Percentiles rank a stretch among this genome's conserved stretches.
Conservation (phyloP, 1,284 basidiomycete species). For the Takashimella koratensis region DNA sequence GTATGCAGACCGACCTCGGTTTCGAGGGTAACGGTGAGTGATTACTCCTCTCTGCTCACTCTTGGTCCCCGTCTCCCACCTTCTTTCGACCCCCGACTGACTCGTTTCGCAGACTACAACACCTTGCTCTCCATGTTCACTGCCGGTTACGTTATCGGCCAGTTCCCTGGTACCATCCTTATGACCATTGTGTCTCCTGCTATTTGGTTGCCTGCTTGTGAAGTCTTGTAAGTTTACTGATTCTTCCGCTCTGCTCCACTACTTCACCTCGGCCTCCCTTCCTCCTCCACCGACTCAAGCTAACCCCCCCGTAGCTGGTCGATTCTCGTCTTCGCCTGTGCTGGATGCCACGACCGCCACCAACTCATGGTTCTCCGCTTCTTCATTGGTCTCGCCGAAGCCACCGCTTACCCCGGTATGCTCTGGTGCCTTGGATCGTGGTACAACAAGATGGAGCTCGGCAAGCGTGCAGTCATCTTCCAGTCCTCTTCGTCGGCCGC, state of each 20-base stretch:
- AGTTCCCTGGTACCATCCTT: neutral
- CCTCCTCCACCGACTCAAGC: too few relatives aligned
- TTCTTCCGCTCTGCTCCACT: too few relatives aligned
- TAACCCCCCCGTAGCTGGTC: too few relatives aligned
- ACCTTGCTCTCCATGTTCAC: neutral
- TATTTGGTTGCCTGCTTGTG: neutral
- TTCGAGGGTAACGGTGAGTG: neutral
- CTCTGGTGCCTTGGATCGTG: slow-evolving; percentile 24
- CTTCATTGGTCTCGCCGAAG: slow-evolving; percentile 33
- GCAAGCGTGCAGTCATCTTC: slow-evolving; percentile 2
- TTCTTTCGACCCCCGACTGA: too few relatives aligned
- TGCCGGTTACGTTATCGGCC: neutral
- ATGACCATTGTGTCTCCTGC: neutral
- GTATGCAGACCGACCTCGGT: neutral
- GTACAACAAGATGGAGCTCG: slow-evolving; percentile 24
- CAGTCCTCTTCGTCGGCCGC: slow-evolving; percentile 13
- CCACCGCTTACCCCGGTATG: slow-evolving; percentile 33
- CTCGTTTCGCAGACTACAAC: neutral
- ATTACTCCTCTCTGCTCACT: too few relatives aligned
- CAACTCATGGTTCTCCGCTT: slow-evolving; percentile 21
- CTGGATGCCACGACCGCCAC: slow-evolving; percentile 10
- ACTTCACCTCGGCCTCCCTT: too few relatives aligned
- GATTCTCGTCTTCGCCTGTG: slow-evolving; percentile 2
- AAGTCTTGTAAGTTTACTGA: too few relatives aligned
- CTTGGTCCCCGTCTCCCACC: too few relatives aligned